Evolutionary conservation across 2,329 filamentous ascomycete species (phyloP), one percentile per base, ranked within the genome.

Genomic region (Microdochium nivale): DNA sequence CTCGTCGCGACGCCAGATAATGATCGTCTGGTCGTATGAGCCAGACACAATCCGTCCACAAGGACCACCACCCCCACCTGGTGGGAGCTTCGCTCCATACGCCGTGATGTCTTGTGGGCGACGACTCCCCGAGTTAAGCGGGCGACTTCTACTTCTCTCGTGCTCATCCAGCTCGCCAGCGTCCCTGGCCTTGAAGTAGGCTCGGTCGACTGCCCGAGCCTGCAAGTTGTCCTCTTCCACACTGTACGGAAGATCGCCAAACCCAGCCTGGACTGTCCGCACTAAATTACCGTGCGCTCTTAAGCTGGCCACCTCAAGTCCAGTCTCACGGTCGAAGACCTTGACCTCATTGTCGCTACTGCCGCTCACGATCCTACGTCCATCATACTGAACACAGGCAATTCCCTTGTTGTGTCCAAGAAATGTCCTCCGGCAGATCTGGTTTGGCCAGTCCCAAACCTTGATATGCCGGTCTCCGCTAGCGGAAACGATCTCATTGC

Each of bases 31-130:
- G 59, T 99, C 94, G 60, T 99, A 99, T 1, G 90, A 96, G 2
- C 94, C 94, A 7, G 91, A 96, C 3, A 99, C 90, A 53, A 99
- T 99, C n/a, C 91, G 85, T 10, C 87, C 90, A 74, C 92, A 96
- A 58, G 79, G 84, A 61, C 89, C 89, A 25, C 92, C 90, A 37
- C 92, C 92, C 24, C 92, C 91, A 13, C 92, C 92, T 0, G 92
- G 91, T 1, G 92, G 92, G 2, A 97, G 76, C 64, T 88, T 94
- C 16, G 91, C 89, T 0, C 91, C 91, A 49, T 88, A 83, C 0
- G 88, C 87, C 52, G 83, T 83, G 46, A 95, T 84, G 56, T 94
- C 84, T 49, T 86, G 80, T 1, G 89, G 88, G 46, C 83, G 78
- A 35, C 80, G 80, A 55, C 88, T 91, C 1, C 89, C 90, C 11